Base-by-base conservation (phyloP, 257 asterid genomes). In the Solanum sejunctum region DNA sequence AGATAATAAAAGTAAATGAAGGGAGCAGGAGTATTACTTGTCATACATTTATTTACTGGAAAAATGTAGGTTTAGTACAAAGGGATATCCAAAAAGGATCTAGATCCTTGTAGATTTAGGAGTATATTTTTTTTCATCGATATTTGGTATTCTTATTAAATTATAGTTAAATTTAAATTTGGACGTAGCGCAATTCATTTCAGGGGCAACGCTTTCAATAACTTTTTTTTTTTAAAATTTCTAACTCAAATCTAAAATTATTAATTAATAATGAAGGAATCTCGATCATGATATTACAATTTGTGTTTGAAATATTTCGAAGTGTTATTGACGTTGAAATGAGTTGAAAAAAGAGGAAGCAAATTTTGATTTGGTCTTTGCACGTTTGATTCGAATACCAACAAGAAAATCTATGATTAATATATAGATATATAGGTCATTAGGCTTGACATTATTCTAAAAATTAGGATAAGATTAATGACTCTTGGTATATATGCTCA, bases 131-230 rank as follows among this genome's bases (percentile, higher is more conserved):
- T 18, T 57, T 57, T 36, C 39, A 36, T 36, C 39, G 5, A 36
- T 36, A 36, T 36, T 36, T 36, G 39, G 0, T 36, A 36, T 3
- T 36, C 39, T 0, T 36, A 36, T 36, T 57, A 6, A 0, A 1
- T 57, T 18, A 0, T n/a, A 0, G 18, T 57, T 18, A 8, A 57
- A 57, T 57, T 0, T 8, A 1, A 57, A 0, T 1, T 18, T 0
- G 18, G 2, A 57, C 9, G 3, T 57, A 18, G 23, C 12, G 20
- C 0, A 20, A 8, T 57, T 57, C 0, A 57, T 57, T 57, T 57
- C 3, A 57, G 23, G 0, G 20, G 20, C 18, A 2, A 57, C 0
- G 1, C 10, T 18, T 18, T 3, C 20, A 1, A 18, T 2, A 57
- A 18, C 1, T 0, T 57, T 57, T 57, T 57, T 20, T 57, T 57